phyloP scores from a whole-genome alignment of 2,329 filamentous ascomycete genomes.

The Colletotrichum australisinense region DNA sequence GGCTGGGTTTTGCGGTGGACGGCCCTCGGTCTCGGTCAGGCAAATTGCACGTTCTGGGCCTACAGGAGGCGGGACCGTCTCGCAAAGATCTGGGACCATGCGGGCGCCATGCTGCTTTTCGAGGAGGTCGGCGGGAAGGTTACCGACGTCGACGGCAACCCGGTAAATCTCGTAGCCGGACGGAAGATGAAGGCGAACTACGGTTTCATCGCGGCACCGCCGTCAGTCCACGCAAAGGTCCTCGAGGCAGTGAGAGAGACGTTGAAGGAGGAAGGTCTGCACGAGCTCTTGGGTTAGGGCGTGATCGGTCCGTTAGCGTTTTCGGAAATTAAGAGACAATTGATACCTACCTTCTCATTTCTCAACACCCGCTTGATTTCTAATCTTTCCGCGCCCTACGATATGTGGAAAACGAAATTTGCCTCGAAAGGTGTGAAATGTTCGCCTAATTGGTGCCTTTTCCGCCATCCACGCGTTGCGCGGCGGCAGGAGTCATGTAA shows the following conservation, averaged over 20 bases:
- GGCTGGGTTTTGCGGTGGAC: slow-evolving; percentile 70
- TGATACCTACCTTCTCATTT: not conserved
- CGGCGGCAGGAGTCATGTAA: not conserved
- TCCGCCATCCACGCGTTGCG: not conserved
- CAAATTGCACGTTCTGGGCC: slow-evolving; percentile 67
- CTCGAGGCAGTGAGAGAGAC: slow-evolving; percentile 50
- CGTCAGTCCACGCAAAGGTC: slow-evolving; percentile 54
- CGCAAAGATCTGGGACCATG: slow-evolving; percentile 71
- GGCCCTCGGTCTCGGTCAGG: slow-evolving; percentile 61
- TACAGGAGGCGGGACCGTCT: slow-evolving; percentile 60
- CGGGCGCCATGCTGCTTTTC: slow-evolving; percentile 69
- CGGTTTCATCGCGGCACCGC: slow-evolving; percentile 67
- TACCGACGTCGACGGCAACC: slow-evolving; percentile 64
- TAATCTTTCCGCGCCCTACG: not conserved
- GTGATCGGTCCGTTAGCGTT: not conserved
- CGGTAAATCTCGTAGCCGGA: slow-evolving; percentile 61
- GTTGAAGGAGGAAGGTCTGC: slow-evolving; percentile 47
- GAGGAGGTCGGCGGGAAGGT: slow-evolving; percentile 67
- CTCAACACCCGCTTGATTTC: not conserved
- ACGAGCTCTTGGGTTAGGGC: slow-evolving; percentile 41
- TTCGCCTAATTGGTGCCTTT: not conserved
- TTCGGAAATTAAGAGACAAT: not conserved
- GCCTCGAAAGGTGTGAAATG: not conserved
- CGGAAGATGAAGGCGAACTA: slow-evolving; percentile 62
- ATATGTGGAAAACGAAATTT: not conserved